Evolutionary conservation across 2,329 filamentous ascomycete genomes (phyloP).

Genomic region (Talaromyces sp.): DNA sequence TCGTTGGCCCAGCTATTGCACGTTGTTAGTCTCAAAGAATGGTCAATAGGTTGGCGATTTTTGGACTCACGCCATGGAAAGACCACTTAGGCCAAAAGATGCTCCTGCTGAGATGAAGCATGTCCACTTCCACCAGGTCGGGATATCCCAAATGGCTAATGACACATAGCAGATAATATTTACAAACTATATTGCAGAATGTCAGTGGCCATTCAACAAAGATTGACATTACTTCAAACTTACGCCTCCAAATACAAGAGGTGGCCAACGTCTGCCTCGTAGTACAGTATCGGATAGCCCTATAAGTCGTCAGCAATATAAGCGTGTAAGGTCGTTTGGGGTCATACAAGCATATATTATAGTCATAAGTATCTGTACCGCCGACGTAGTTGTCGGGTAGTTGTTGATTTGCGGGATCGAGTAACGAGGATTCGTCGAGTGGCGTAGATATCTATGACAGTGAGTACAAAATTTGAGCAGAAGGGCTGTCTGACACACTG

Average conservation of each 20-base stretch:
- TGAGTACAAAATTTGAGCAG: background rate
- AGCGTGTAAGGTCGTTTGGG: background rate
- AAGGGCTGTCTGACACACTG: slow-evolving; percentile 30
- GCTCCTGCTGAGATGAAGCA: slow-evolving; percentile 57
- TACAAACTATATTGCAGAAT: slow-evolving; percentile 24
- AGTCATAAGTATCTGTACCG: slow-evolving; percentile 57
- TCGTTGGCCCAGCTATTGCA: slow-evolving; percentile 50
- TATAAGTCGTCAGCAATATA: slow-evolving; percentile 13
- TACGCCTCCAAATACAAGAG: slow-evolving; percentile 57
- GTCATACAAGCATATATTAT: slow-evolving; percentile 56
- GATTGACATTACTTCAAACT: slow-evolving; percentile 28
- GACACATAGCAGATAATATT: slow-evolving; percentile 47
- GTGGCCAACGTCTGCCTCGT: slow-evolving; percentile 60
- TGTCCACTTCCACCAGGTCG: slow-evolving; percentile 60
- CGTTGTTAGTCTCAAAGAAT: background rate
- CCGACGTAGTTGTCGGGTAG: slow-evolving; percentile 59
- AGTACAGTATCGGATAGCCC: slow-evolving; percentile 62
- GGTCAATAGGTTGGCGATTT: too few relatives aligned
- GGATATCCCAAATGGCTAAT: slow-evolving; percentile 50
- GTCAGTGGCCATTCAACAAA: background rate
- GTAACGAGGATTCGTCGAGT: slow-evolving; percentile 45
- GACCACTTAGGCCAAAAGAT: slow-evolving; percentile 46
- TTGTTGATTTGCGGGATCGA: slow-evolving; percentile 48
- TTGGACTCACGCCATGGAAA: slow-evolving; percentile 48
- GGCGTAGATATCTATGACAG: slow-evolving; percentile 18